Base-by-base conservation (phyloP, 306 rosid genomes). In the Dryas alaskensis region DNA sequence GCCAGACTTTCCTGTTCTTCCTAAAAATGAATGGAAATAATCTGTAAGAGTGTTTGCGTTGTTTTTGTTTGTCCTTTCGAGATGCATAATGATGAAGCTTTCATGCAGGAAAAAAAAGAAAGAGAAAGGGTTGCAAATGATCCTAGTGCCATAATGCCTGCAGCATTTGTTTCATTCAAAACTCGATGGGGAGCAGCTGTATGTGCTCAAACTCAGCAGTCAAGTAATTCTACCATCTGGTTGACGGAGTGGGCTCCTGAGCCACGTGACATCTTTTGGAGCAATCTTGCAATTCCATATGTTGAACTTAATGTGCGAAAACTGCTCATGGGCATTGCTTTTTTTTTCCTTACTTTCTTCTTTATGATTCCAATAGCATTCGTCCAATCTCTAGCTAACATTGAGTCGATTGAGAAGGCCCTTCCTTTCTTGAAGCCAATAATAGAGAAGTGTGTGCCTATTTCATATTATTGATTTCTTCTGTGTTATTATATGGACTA, bases 171-270 rank as follows among this genome's bases (percentile, higher is more conserved):
- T 72, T 93, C 97, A 12, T 93, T 93, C 82, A 91, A 65, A 86
- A 85, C 87, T 1, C 85, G 97, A 72, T 91, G 98, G 96, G 96
- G 84, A 16, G 97, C 96, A n/a, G 98, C 96, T 16, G 90, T 93
- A 50, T 93, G 92, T 50, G 94, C 98, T 85, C 98, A 93, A 84
- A 88, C 97, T 77, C 97, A 89, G 77, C 98, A 93, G 60, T 78
- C 91, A 51, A 85, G 91, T 66, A 79, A 93, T 80, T 90, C 97
- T 22, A 91, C 91, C 43, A 60, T 91, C 75, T 91, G 98, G 96
- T 85, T 93, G 74, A 93, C 97, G 43, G 98, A 93, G 42, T 93
- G 98, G 98, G 97, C 96, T 73, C 94, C 98, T 39, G 93, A 91
- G 75, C 98, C 98, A 61, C 74, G 96, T 8, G 98, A 93, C 45